Conservation (phyloP, 1,139 yeast genomes). For the Nematodospora anomalae region DNA sequence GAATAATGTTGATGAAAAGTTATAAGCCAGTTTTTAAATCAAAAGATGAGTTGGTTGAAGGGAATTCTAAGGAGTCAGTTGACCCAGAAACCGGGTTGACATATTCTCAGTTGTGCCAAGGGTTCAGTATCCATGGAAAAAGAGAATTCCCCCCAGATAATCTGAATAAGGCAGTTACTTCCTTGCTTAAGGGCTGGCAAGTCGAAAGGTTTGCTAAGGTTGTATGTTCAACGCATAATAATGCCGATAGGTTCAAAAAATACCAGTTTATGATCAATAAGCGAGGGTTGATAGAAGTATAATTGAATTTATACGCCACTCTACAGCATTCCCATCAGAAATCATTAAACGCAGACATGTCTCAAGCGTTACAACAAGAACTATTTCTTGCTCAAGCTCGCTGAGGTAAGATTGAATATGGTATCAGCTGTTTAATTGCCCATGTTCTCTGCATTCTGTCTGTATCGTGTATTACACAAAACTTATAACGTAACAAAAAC, state of each 20-base stretch:
- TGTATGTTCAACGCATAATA: conserved; percentile 19
- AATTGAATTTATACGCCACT: too few relatives aligned
- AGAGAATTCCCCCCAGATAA: not conserved
- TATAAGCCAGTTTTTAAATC: conserved; percentile 27
- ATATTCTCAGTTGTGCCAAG: conserved; percentile 2
- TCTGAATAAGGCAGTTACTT: not conserved
- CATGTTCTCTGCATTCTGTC: too few relatives aligned
- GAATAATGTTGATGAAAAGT: conserved; percentile 35
- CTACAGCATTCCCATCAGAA: too few relatives aligned
- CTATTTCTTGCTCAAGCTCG: too few relatives aligned
- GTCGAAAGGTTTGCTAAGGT: conserved; percentile 31
- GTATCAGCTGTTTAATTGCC: too few relatives aligned
- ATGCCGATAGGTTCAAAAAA: conserved; percentile 12
- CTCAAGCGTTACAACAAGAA: too few relatives aligned
- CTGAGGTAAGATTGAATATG: too few relatives aligned
- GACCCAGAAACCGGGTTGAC: conserved; percentile 6
- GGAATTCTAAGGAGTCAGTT: not conserved
- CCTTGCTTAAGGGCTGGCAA: conserved; percentile 26
- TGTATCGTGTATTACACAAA: not conserved
- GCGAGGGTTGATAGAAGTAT: conserved; percentile 16
- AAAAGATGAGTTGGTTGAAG: conserved; percentile 6
- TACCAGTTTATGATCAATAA: conserved; percentile 19
- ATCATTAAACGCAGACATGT: too few relatives aligned
- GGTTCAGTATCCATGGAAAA: conserved; percentile 2
- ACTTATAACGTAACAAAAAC: not conserved